Evolutionary conservation across 2,329 filamentous ascomycete genomes (phyloP).

Genomic region (Aureobasidium leucospermi): DNA sequence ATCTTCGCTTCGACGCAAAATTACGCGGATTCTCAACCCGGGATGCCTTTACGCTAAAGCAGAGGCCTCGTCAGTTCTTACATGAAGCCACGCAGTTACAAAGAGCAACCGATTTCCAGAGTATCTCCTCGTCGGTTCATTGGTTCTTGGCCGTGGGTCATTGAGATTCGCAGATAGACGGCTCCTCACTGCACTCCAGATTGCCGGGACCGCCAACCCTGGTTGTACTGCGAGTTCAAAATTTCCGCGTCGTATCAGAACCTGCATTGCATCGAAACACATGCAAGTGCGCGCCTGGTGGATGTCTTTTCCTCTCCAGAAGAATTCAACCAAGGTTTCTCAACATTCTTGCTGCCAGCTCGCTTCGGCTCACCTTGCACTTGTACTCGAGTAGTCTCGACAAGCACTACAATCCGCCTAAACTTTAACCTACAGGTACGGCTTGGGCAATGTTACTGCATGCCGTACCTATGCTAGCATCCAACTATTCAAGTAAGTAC

Average conservation of each 20-base stretch:
- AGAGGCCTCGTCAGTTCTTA: constrained; percentile 1
- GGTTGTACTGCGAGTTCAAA: neutral
- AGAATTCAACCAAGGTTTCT: constrained; percentile 12
- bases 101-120: neutral
- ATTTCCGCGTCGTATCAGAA: constrained; percentile 6
- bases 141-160: neutral
- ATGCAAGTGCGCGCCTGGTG: constrained; percentile 8
- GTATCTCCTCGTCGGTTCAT: neutral
- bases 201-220: neutral
- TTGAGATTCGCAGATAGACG: constrained; percentile 1
- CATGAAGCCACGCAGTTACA: constrained; percentile 1
- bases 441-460: neutral
- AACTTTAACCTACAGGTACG: constrained; percentile 1
- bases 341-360: constrained; percentile 2
- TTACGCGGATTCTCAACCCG: neutral
- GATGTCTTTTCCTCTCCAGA: neutral
- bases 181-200: constrained; percentile 1
- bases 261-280: constrained; percentile 2
- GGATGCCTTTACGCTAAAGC: constrained; percentile 1
- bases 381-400: neutral
- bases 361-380: constrained; percentile 6
- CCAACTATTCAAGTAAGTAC: too few relatives aligned
- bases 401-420: constrained; percentile 1
- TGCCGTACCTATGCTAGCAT: neutral
- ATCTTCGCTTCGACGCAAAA: neutral